Percentiles rank a stretch among this genome's conserved stretches.
phyloP scores from a whole-genome alignment of 805 yeast genomes.

The Lipomyces kockii region DNA sequence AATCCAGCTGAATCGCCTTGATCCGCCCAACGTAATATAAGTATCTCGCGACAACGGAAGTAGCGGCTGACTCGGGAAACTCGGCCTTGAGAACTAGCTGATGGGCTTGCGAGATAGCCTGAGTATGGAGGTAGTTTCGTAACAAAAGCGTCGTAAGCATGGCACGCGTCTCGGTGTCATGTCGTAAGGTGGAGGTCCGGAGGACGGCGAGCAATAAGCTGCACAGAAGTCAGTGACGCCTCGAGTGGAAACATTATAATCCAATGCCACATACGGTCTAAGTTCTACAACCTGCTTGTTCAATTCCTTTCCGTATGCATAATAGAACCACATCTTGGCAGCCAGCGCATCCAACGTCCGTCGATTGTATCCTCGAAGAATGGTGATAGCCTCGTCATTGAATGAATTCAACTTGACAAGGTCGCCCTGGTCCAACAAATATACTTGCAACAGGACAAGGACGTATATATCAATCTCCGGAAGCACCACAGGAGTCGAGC shows the following conservation, averaged over 20 bases:
- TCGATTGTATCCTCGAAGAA: constrained; percentile 68
- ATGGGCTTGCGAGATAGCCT: constrained; percentile 85
- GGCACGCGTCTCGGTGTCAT: constrained; percentile 90
- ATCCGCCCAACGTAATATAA: constrained; percentile 90
- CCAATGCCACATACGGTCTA: constrained; percentile 51
- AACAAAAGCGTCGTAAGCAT: constrained; percentile 81
- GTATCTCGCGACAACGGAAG: constrained; percentile 89
- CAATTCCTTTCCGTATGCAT: constrained; percentile 76
- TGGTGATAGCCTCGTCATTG: constrained; percentile 56
- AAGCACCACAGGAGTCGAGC: constrained; percentile 46
- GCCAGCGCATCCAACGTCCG: constrained; percentile 83
- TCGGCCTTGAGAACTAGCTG: constrained; percentile 87
- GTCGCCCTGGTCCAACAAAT: constrained; percentile 66
- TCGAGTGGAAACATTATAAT: not conserved
- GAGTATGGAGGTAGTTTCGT: constrained; percentile 75
- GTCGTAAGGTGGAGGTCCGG: constrained; percentile 88
- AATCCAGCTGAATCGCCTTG: constrained; percentile 88
- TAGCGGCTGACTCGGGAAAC: constrained; percentile 83
- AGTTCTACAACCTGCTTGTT: constrained; percentile 56
- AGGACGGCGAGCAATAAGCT: constrained; percentile 69
- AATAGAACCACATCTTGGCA: constrained; percentile 93
- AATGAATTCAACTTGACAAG: constrained; percentile 57
- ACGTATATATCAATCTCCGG: constrained; percentile 84
- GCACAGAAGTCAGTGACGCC: not conserved
- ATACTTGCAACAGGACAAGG: constrained; percentile 78